Conservation (phyloP, 2,329 filamentous ascomycete genomes). For the Chaetothyriales sp. region DNA sequence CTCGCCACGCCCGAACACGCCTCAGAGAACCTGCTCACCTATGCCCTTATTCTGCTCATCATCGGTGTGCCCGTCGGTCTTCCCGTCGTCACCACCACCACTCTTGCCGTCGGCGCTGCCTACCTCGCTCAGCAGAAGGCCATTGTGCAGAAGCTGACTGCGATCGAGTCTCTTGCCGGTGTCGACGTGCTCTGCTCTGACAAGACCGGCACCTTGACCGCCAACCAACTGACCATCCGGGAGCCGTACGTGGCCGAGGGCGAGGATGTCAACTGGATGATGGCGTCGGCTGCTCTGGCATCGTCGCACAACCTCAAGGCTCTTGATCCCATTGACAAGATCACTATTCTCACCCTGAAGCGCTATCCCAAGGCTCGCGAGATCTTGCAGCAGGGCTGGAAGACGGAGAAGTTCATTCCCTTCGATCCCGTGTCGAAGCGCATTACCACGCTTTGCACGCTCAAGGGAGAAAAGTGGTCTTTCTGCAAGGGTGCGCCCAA, state of each 20-base stretch:
- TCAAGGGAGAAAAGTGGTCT: conserved; percentile 56
- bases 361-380: conserved; percentile 65
- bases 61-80: conserved; percentile 70
- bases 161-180: conserved; percentile 63
- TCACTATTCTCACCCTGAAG: conserved; percentile 62
- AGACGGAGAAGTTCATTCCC: conserved; percentile 62
- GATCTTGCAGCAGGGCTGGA: conserved; percentile 61
- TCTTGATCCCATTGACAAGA: conserved; percentile 66
- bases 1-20: conserved; percentile 46
- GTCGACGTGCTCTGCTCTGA: conserved; percentile 69
- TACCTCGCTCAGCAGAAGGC: conserved; percentile 67
- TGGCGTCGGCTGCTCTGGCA: conserved; percentile 63
- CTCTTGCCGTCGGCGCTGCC: conserved; percentile 61
- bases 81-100: conserved; percentile 65
- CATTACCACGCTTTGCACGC: conserved; percentile 56
- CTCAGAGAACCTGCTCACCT: conserved; percentile 53
- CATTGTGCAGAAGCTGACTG: conserved; percentile 67
- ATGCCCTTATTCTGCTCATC: conserved; percentile 58
- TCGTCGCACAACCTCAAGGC: conserved; percentile 69
- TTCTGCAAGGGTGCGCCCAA: conserved; percentile 69
- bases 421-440: conserved; percentile 72
- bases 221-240: conserved; percentile 62
- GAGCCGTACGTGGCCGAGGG: conserved; percentile 65
- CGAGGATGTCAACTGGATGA: conserved; percentile 72
- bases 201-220: conserved; percentile 66